Conservation (phyloP, 371 early-diverging fungal genomes). For the Lichtheimia ornata region DNA sequence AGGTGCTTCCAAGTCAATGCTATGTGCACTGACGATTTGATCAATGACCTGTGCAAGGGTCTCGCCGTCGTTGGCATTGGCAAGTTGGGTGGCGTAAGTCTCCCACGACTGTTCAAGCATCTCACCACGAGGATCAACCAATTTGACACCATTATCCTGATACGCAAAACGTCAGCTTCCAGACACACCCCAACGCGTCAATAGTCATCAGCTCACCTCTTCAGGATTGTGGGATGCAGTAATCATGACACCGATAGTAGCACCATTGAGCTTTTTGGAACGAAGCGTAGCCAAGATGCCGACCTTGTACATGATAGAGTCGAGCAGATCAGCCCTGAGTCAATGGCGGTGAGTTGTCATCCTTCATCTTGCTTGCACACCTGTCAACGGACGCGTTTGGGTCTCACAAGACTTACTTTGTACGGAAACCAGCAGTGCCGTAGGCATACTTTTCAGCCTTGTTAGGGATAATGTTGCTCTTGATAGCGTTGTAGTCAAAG, state of each 20-base stretch:
- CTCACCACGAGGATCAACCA: conserved; percentile 98
- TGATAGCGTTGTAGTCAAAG: conserved; percentile 33
- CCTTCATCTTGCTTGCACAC: conserved; percentile 6
- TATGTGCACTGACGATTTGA: conserved; percentile 64
- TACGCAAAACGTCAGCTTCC: neutral
- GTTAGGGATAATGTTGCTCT: conserved; percentile 36
- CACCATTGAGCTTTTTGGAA: conserved; percentile 84
- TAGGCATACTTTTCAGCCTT: conserved; percentile 58
- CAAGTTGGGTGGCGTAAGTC: conserved; percentile 84
- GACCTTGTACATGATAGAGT: conserved; percentile 93
- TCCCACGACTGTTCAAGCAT: conserved; percentile 99
- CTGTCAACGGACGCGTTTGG: neutral
- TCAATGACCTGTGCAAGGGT: conserved; percentile 63
- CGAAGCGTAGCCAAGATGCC: conserved; percentile 93
- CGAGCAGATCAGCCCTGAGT: conserved; percentile 76
- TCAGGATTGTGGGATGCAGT: conserved; percentile 99
- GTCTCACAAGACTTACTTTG: conserved; percentile 55
- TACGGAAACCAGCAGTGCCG: conserved; percentile 98
- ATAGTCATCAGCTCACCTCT: conserved; percentile 48
- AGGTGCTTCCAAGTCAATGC: conserved; percentile 70
- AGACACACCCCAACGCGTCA: no score
- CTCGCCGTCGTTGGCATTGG: conserved; percentile 84
- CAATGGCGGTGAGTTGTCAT: neutral
- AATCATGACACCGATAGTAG: conserved; percentile 97
- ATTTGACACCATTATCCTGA: conserved; percentile 99